phyloP scores from a whole-genome alignment of 2,329 filamentous ascomycete genomes.

The Orbilia javanica region DNA sequence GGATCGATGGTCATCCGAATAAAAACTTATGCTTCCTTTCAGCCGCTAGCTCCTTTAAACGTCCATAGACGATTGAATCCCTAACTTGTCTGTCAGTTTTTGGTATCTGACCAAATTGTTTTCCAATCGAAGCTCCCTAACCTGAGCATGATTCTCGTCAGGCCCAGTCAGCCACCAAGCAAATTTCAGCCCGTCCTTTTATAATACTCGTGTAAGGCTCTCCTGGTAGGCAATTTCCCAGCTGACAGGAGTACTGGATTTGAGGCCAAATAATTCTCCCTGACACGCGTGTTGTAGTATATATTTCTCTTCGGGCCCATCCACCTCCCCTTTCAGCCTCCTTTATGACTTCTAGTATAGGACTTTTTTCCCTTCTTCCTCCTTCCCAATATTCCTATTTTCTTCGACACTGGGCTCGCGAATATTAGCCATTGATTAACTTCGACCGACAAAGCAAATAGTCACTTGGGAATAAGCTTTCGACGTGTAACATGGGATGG shows the following conservation, averaged over 20 bases:
- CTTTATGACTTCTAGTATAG: background rate
- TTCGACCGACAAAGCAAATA: background rate
- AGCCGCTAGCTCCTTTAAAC: background rate
- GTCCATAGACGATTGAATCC: background rate
- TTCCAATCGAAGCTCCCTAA: slow-evolving; percentile 24
- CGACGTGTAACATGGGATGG: background rate
- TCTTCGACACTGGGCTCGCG: background rate
- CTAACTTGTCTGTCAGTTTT: background rate
- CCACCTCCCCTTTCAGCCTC: slow-evolving; percentile 15
- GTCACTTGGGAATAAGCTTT: background rate
- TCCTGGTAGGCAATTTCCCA: slow-evolving; percentile 42
- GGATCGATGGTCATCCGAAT: background rate
- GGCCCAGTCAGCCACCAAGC: slow-evolving; percentile 16
- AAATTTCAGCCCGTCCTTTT: slow-evolving; percentile 40
- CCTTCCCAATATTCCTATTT: background rate
- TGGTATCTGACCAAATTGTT: slow-evolving; percentile 17
- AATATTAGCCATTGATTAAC: background rate
- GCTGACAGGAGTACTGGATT: slow-evolving; percentile 8
- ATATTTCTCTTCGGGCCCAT: slow-evolving; percentile 26
- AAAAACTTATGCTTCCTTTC: background rate
- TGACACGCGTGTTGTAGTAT: slow-evolving; percentile 37
- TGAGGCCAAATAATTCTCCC: slow-evolving; percentile 11
- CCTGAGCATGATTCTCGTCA: slow-evolving; percentile 32
- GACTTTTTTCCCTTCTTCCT: background rate
- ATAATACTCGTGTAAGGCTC: slow-evolving; percentile 15